Evolutionary conservation across 2,329 filamentous ascomycete genomes (phyloP), one percentile per base, ranked within the genome.

Genomic region (Xylariaceae sp.): DNA sequence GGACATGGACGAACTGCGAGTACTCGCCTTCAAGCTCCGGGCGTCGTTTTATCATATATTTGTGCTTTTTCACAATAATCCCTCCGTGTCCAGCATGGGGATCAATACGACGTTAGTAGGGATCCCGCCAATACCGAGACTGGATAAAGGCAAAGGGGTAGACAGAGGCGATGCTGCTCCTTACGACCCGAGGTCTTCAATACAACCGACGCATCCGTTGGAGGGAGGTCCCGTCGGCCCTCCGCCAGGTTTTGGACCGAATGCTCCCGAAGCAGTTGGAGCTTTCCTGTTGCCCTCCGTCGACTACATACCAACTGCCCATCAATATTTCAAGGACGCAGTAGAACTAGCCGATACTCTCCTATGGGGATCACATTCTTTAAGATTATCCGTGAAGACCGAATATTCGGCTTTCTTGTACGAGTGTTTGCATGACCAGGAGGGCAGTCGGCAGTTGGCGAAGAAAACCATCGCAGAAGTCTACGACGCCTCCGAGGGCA

Each of bases 1-100:
- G 55, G 85, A 80, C 59, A 88, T 83, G 67, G 82, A 75, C 60
- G 91, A 95, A 65, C 81, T 95, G 46, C 91, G 90, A 61, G 91
- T 97, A 36, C 77, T 98, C 52, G 85, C 88, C 17, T 88, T 89
- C 64, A 98, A 97, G 67, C 77, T 98, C 12, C 84, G 89, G 49
- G 93, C 93, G 14, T 95, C 89, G 17, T 95, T 97, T 64, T 93
- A 94, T 59, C 92, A 98, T 69, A 89, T 98, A 55, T 95, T 95
- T 65, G 93, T 95, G 43, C 78, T 97, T 11, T 97, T 96, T 63
- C 89, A 96, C 71, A 96, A 96, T 67, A 82, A 88, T 42, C 92
- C 92, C 0, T 77, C 85, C 0, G 79, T 95, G 45, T 84, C 83
- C 36, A 72, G 76, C 27, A 75, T 80, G 59, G 76, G 76, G 17